Percentiles rank a stretch among this genome's conserved stretches.
These are phyloP conservation scores for Vitellaria paradoxa DNA, from an alignment of 179 eudicot genomes.

Conservation along the genomic window DNA sequence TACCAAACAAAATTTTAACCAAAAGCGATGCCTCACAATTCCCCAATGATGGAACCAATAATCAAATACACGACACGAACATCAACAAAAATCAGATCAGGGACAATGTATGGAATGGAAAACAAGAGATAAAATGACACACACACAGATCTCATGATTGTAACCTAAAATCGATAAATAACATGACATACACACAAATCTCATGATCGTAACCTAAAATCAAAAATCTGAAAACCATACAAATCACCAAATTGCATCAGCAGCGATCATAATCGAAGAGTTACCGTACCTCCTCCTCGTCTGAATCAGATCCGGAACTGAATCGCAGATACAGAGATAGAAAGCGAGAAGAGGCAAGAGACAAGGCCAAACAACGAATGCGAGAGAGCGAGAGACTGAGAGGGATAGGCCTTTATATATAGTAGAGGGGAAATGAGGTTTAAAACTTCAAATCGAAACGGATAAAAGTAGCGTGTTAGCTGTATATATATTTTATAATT, in stretches of 20 bases:
- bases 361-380: background rate
- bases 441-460: background rate
- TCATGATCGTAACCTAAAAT: too few species aligned
- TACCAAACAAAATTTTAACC: background rate
- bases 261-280: background rate
- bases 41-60: background rate
- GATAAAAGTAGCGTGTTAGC: too few species aligned
- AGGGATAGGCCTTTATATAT: background rate
- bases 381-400: background rate
- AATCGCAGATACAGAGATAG: constrained; percentile 1
- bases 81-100: background rate
- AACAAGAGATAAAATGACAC: too few species aligned
- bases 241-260: background rate
- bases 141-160: background rate
- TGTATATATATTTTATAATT: too few species aligned
- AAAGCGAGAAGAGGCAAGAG: background rate
- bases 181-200: too few species aligned
- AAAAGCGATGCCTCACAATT: background rate
- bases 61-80: background rate
- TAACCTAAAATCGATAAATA: background rate
- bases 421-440: background rate
- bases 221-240: too few species aligned
- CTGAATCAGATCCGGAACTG: background rate
- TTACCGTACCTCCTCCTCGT: background rate
- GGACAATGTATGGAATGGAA: too few species aligned